A percentile compares a stretch with the other conserved stretches of the same genome.
Conservation (phyloP, 2,329 filamentous ascomycete species). For the Ophiocordyceps polyrhachis-furcata region DNA sequence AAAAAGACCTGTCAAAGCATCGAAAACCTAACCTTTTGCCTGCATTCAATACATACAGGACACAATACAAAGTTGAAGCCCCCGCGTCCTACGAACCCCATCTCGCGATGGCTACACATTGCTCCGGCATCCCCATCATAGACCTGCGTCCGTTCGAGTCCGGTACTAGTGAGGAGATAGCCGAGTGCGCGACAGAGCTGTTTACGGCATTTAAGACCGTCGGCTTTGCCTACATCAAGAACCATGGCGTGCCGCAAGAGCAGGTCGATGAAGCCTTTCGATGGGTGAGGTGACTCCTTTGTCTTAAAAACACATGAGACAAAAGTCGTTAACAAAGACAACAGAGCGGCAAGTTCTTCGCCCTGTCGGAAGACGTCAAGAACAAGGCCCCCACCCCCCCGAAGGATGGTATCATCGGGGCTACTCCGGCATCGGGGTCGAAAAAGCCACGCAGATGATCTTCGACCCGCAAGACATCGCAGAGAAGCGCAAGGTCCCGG, state of each 20-base stretch:
- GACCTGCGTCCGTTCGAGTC: conserved; percentile 5
- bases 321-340: neutral
- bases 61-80: too few relatives aligned
- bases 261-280: conserved; percentile 18
- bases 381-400: conserved; percentile 10
- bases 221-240: conserved; percentile 16
- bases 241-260: conserved; percentile 15
- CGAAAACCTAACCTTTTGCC: neutral
- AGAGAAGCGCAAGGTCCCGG: conserved; percentile 11
- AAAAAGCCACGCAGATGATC: conserved; percentile 14
- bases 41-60: too few relatives aligned
- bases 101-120: neutral
- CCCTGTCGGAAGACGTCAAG: conserved; percentile 11
- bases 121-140: conserved; percentile 6
- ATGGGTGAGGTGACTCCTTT: conserved; percentile 12
- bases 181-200: conserved; percentile 5
- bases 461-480: conserved; percentile 9
- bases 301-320: too few relatives aligned
- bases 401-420: conserved; percentile 15
- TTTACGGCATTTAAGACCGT: conserved; percentile 13
- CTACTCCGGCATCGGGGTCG: conserved; percentile 13
- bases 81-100: neutral
- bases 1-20: neutral
- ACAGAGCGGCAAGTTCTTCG: conserved; percentile 11
- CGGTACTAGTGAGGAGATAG: conserved; percentile 1